Base-by-base conservation (phyloP, 495 filamentous ascomycete species). In the Aspergillus nidulans region DNA sequence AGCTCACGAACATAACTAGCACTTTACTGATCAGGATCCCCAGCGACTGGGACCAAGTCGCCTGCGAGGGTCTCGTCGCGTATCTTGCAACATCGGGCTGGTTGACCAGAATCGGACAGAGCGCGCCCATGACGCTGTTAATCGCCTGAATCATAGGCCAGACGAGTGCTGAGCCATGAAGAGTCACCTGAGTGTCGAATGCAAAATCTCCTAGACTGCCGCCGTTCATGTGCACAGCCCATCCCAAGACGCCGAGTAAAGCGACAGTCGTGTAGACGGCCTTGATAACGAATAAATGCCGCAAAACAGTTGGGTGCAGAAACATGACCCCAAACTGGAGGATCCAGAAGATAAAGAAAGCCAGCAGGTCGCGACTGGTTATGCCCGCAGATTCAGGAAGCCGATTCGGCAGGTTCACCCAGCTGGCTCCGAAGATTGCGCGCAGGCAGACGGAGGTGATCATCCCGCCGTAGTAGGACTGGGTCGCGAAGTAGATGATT, bases 361-460 rank as follows among this genome's bases (percentile, higher is more conserved):
- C 77, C 44, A 84, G 62, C 69, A 87, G 78, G 19, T 77, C 74
- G 32, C 78, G 68, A 9, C 76, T 79, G 18, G 76, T 78, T 58
- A 87, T 84, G 32, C 78, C 82, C 34, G 79, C 69, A 21, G 62
- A 66, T 6, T 54, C 70, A 3, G 81, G 68, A 12, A 84, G 72
- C 49, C 63, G 65, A 53, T 83, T 83, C 55, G 81, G 77, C 46
- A 87, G 81, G 28, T 80, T 78, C 16, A 81, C 74, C 81, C 82
- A 87, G 58, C 82, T 80, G 68, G 81, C 73, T 20, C 81, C 83
- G 13, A 85, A 70, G 56, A 85, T 77, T 7, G 73, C 72, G 24
- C 84, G 76, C 4, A 80, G 78, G 16, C 83, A 65, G 32, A 85
- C 80, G 40, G 73, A 69, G 55, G 85, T 57, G 15, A 45, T 19